These are phyloP conservation scores for Beta corolliflora DNA, from an alignment of 179 eudicot genomes.

Conservation along the genomic window DNA sequence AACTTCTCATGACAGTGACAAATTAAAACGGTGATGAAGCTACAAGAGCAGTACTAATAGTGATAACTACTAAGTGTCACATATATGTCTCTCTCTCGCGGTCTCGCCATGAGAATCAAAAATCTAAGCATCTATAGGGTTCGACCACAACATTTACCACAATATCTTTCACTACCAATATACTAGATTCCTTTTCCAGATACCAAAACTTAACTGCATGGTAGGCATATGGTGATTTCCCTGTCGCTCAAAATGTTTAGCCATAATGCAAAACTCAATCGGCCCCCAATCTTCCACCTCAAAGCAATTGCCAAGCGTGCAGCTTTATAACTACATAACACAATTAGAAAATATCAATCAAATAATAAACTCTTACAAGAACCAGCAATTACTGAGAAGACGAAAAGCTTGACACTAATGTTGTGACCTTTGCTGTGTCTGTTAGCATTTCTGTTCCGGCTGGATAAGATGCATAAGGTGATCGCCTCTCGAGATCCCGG, in stretches of 20 bases:
- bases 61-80: neutral
- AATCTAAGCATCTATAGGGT: neutral
- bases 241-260: slow-evolving; percentile 90
- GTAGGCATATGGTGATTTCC: slow-evolving; percentile 95
- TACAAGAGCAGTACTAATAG: neutral
- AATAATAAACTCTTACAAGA: slow-evolving; percentile 7
- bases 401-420: neutral
- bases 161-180: neutral
- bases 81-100: neutral
- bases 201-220: slow-evolving; percentile 71
- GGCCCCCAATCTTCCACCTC: slow-evolving; percentile 97
- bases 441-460: slow-evolving; percentile 92
- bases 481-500: slow-evolving; percentile 87
- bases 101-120: neutral
- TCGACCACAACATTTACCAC: neutral
- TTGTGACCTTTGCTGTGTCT: slow-evolving; percentile 68
- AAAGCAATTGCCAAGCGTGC: slow-evolving; percentile 89
- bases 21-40: neutral
- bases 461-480: slow-evolving; percentile 91
- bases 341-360: slow-evolving; percentile 14
- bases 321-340: slow-evolving; percentile 64
- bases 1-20: neutral
- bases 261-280: slow-evolving; percentile 77
- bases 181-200: neutral
- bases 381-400: neutral